Base-by-base conservation (phyloP, 1,284 basidiomycete genomes). In the Xerocomus amazonicus region DNA sequence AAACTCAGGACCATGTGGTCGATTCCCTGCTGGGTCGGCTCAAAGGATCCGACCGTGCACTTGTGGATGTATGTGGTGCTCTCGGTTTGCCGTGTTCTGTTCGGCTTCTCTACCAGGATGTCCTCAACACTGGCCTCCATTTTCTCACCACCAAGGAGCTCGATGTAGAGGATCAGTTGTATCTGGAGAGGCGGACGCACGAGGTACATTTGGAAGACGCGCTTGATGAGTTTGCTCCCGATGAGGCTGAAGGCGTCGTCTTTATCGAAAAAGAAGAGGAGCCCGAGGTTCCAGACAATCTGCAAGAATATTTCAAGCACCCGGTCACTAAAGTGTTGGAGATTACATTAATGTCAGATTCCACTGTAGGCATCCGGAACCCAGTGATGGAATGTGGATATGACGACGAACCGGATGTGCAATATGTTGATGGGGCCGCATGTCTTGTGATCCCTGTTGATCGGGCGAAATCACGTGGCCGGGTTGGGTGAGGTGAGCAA, bases 21-120 rank as follows among this genome's bases (percentile, higher is more conserved):
- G 34, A 46, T 2, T 42, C 13, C 1, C 14, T 56, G 36, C 10
- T 45, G 17, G 45, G n/a, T 13, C 55, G 50, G 27, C n/a, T 53
- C 27, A 56, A 56, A 44, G 54, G 54, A 10, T 40, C 73, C 32
- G 67, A 74, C 45, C 70, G 76, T 72, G 55, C 67, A 72, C 31
- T 54, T 51, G n/a, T 60, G 23, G 70, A 71, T 0, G 45, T 43
- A 0, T 55, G 48, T 14, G 40, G 48, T 3, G 17, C 17, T 2
- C 47, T 53, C 6, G 51, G 46, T 9, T 35, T 56, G 1, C 16
- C 10, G 8, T 36, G 47, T 2, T 29, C 10, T 45, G 34, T 56
- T 32, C 36, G 35, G 14, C 12, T 47, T 2, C 14, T 47, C 13
- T 56, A 52, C 19, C 48, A 42, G 12, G 9, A 12, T 0, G 9